Evolutionary conservation across 176 grass and related monocot genomes (phyloP).

Genomic region (Phoenix roebelenii): DNA sequence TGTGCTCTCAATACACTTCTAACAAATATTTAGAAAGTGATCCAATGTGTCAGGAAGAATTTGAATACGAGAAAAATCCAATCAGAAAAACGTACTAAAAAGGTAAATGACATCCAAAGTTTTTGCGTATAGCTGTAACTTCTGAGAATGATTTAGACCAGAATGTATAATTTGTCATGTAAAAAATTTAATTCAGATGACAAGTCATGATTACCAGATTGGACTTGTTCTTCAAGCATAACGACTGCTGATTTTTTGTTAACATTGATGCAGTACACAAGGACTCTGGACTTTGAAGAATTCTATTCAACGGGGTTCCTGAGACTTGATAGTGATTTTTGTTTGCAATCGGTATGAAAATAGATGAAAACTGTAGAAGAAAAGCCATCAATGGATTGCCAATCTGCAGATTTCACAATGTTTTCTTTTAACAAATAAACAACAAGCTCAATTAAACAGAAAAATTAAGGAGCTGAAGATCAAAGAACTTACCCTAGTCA

Average conservation of each 20-base stretch:
- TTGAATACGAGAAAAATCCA: too few species aligned
- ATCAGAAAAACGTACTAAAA: too few species aligned
- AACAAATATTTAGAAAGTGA: too few species aligned
- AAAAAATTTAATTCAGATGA: neutral
- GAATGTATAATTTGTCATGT: too few species aligned
- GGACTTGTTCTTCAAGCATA: neutral
- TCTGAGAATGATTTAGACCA: too few species aligned
- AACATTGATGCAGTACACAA: neutral
- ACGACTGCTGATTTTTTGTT: neutral
- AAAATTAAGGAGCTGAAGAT: neutral
- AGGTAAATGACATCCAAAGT: too few species aligned
- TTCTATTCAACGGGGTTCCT: neutral
- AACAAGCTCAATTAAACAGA: neutral
- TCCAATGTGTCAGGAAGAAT: too few species aligned
- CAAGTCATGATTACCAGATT: slow-evolving; percentile 9
- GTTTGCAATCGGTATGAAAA: slow-evolving; percentile 10
- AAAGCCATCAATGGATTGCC: slow-evolving; percentile 5
- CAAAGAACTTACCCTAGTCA: slow-evolving; percentile 9
- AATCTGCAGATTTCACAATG: slow-evolving; percentile 2
- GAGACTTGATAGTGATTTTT: slow-evolving; percentile 9
- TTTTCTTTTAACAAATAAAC: neutral
- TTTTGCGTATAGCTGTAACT: too few species aligned
- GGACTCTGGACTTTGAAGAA: neutral
- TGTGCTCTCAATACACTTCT: too few species aligned
- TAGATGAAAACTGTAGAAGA: slow-evolving; percentile 14